A percentile compares a stretch with the other conserved stretches of the same genome.
phyloP scores from a whole-genome alignment of 345 rosid genomes.

The Abelmoschus esculentus region DNA sequence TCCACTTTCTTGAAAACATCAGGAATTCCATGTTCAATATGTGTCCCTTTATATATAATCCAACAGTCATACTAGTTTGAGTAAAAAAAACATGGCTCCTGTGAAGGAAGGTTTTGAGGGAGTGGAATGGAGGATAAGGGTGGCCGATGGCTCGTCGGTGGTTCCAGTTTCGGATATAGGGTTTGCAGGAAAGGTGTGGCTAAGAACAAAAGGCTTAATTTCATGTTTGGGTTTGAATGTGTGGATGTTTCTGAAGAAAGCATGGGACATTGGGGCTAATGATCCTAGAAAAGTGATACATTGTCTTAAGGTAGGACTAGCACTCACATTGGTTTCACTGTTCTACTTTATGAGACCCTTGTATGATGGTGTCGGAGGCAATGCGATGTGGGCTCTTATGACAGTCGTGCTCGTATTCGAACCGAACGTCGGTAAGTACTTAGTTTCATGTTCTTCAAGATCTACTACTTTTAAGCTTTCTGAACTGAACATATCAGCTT shows the following conservation, averaged over 20 bases:
- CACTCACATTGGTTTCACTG: conserved; percentile 32
- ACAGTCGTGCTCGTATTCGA: conserved; percentile 46
- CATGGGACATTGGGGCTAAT: conserved; percentile 27
- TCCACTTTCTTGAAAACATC: background rate
- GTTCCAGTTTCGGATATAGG: conserved; percentile 25
- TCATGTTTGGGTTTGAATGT: conserved; percentile 14
- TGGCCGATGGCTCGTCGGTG: conserved; percentile 36
- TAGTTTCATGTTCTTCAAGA: background rate
- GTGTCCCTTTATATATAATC: conserved; percentile 2
- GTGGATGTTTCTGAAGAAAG: conserved; percentile 23
- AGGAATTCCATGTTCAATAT: too few relatives aligned
- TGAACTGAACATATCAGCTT: background rate
- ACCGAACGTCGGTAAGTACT: conserved; percentile 33
- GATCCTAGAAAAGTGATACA: conserved; percentile 44
- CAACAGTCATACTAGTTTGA: background rate
- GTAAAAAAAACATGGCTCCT: conserved; percentile 13
- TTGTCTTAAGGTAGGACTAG: conserved; percentile 37
- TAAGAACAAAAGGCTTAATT: conserved; percentile 17
- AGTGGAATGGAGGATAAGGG: conserved; percentile 40
- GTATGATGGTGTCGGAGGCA: conserved; percentile 42
- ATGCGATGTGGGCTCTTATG: conserved; percentile 55
- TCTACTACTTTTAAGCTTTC: background rate
- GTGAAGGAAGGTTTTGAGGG: conserved; percentile 18
- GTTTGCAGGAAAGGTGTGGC: conserved; percentile 19
- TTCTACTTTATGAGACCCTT: conserved; percentile 35